Evolutionary conservation across 1,284 basidiomycete species (phyloP).

Genomic region (Leccinum pallidistipes): DNA sequence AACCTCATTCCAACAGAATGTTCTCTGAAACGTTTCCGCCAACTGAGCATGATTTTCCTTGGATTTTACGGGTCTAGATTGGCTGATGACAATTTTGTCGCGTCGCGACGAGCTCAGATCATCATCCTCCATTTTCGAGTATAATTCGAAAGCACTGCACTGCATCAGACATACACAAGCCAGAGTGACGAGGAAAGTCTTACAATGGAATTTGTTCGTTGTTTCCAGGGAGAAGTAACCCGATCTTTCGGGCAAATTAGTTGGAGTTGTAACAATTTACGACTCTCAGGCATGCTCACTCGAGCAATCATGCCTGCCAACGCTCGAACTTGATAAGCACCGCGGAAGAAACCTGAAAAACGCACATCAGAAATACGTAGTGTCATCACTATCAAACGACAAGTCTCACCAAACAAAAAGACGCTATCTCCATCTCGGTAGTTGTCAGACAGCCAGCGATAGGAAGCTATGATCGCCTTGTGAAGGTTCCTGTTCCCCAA

Average conservation of each 20-base stretch:
- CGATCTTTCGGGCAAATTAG: too few species aligned
- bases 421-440: constrained; percentile 36
- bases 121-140: constrained; percentile 23
- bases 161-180: too few species aligned
- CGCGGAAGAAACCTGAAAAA: constrained; percentile 38
- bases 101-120: constrained; percentile 9
- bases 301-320: constrained; percentile 39
- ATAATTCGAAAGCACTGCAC: constrained; percentile 31
- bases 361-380: not conserved
- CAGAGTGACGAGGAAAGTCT: too few species aligned
- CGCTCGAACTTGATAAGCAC: constrained; percentile 41
- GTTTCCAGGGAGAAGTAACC: too few species aligned
- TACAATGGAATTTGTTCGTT: too few species aligned
- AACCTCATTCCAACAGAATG: too few species aligned
- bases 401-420: constrained; percentile 35
- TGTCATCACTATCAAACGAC: not conserved
- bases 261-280: too few species aligned
- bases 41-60: constrained; percentile 14
- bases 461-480: constrained; percentile 35
- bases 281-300: constrained; percentile 15
- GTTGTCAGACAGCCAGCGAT: constrained; percentile 38
- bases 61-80: constrained; percentile 12
- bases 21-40: constrained; percentile 27
- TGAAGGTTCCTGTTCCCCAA: constrained; percentile 32
- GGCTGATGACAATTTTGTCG: constrained; percentile 9